Evolutionary conservation across 2,329 filamentous ascomycete species (phyloP), one percentile per base, ranked within the genome.

Genomic region (Exophiala bonariae): DNA sequence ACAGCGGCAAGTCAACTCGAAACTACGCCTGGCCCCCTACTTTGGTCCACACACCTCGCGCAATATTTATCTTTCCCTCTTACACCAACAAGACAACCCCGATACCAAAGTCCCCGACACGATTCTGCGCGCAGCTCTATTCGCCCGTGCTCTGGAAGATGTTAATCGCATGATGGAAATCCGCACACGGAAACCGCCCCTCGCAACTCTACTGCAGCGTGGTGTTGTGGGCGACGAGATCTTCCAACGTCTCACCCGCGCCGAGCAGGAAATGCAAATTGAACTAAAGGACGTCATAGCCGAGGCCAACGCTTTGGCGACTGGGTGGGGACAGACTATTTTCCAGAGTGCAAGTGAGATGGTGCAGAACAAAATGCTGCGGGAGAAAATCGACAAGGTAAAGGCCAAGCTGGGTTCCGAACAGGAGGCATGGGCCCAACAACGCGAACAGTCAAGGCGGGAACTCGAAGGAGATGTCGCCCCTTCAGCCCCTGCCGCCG

Each of bases 271-370:
- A 72, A 95, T 97, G 77, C 91, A 99, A 72, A 89, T 90, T 58
- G 93, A 99, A 72, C 77, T 99, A 52, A 82, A 89, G 61, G 93
- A 99, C 70, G 92, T 97, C 18, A 90, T 97, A 26, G 30, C 37
- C 19, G 57, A 96, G 89, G 93, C 95, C 61, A 97, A 97, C 66
- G 90, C 87, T 16, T 86, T 96, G 55, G 79, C 82, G 1, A 85
- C 88, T 39, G 85, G 86, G 67, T 99, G 93, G 93, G 93, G 93
- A 52, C 85, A 93, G 65, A 83, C 81, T 47, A 97, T 99, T 67
- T 99, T 99, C 80, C 93, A 99, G 70, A 91, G 88, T 36, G 93
- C 93, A 45, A 95, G 95, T 70, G 93, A 99, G 70, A 96, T 99
- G 70, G 83, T 87, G 49, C 86, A 89, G 63, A 96, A 96, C 72